Evolutionary conservation across 768 basidiomycete genomes (phyloP), one percentile per base, ranked within the genome.

Genomic region (Lentinula lateritia): DNA sequence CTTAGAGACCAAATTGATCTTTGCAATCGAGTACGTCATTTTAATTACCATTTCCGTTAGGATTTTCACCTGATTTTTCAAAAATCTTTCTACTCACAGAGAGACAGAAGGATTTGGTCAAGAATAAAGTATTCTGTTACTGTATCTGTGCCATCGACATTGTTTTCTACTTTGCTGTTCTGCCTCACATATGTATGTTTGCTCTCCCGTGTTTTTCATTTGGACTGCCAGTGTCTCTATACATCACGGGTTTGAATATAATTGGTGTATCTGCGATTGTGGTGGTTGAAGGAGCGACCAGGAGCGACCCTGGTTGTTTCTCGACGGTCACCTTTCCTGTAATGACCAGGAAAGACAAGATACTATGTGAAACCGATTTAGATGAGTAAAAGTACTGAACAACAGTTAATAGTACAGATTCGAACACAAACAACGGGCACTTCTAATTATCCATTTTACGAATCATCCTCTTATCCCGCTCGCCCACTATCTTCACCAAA

Each of bases 401-500:
- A 28, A 28, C 28, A 28, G 28, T 2, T 28, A 3, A 28, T 28
- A 28, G 28, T 28, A 28, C 28, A 28, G 28, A 28, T 28, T 28
- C 28, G 28, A 28, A 28, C 28, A 28, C 28, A 4, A 28, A 28
- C 28, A 28, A 4, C 28, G 3, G 3, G 28, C 3, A 0, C 8
- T 13, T 32, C 66, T 54, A 75, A 18, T 64, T 75, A 66, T 89
- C 88, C 35, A 88, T 86, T 65, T 77, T 81, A 61, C 87, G 78
- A 69, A 98, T 93, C 71, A 83, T 87, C 70, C 95, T 82, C 75
- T 80, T 86, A 39, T 97, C 93, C 60, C 92, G 81, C 70, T 95
- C 93, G 0, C 95, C 95, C 6, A 91, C 80, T 5, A 96, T 87
- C 70, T 90, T 94, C 57, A 98, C 75, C 32, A 88, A 55, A 0